Base-by-base conservation (phyloP, 129 eudicot species). In the Solidago caesia region DNA sequence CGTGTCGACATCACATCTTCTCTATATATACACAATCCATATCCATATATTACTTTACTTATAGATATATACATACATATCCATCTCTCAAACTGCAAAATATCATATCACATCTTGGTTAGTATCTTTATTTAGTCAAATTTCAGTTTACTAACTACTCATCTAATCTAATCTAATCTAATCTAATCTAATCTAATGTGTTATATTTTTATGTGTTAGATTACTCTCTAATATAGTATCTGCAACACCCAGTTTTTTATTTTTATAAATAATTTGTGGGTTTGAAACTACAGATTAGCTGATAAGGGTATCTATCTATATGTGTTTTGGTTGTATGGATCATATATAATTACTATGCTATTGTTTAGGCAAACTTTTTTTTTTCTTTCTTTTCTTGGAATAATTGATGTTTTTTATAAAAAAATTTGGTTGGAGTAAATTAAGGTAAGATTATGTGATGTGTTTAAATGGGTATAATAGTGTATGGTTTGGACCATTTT, bases 1-100 rank as follows among this genome's bases (percentile, higher is more conserved):
- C 74, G 80, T 76, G 60, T 76, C 74, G 26, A 42, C 79, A 13
- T 43, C 45, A 75, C 52, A 15, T 65, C 64, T 7, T 43, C 66
- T 53, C 61, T 66, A 53, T 75, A 64, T 52, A 14, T 62, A 60
- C 2, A 4, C n/a, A 13, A 11, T 16, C 47, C 62, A 16, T 26
- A 53, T 4, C n/a, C n/a, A n/a, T n/a, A n/a, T n/a, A n/a, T n/a
- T n/a, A n/a, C n/a, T n/a, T n/a, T n/a, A n/a, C n/a, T n/a, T n/a
- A n/a, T n/a, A n/a, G n/a, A n/a, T n/a, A 51, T 25, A 25, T 66
- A 1, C 39, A 42, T 75, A 53, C 55, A 66, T 66, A 3, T 1
- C 4, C 21, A 2, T 3, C 7, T 9, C 29, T 2, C 57, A 33
- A 33, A 33, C 39, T 33, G 39, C 39, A 33, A 33, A 21, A 33